Conservation (phyloP, 176 grass and related monocot genomes). For the Ampelocalamus luodianensis region DNA sequence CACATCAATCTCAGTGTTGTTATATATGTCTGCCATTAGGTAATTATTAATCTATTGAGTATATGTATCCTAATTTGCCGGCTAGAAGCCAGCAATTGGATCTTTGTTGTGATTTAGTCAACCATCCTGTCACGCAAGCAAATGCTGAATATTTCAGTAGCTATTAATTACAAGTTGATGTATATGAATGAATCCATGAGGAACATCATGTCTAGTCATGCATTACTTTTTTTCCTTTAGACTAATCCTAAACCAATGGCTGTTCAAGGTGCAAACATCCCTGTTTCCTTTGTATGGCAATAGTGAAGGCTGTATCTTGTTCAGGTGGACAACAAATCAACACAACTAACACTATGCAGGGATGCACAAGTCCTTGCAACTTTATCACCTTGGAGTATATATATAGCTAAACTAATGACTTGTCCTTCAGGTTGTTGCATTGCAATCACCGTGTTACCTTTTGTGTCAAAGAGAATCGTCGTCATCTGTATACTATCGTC, state of each 20-base stretch:
- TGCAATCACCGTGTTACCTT: slow-evolving; percentile 37
- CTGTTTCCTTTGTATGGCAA: background rate
- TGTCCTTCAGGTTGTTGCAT: slow-evolving; percentile 33
- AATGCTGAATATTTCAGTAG: background rate
- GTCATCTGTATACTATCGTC: slow-evolving; percentile 9
- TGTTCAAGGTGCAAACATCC: slow-evolving; percentile 4
- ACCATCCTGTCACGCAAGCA: background rate
- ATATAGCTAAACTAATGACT: background rate
- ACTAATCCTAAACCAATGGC: slow-evolving; percentile 34
- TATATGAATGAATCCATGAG: background rate
- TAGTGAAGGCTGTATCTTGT: slow-evolving; percentile 7
- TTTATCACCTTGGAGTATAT: slow-evolving; percentile 23
- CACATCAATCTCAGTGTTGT: slow-evolving; percentile 5
- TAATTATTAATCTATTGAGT: background rate
- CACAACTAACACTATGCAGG: background rate
- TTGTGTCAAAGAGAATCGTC: slow-evolving; percentile 15
- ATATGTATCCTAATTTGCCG: slow-evolving; percentile 8
- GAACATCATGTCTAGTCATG: slow-evolving; percentile 14
- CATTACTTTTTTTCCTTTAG: background rate
- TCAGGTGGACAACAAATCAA: background rate
- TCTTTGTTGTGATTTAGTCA: slow-evolving; percentile 10
- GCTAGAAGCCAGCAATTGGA: slow-evolving; percentile 19
- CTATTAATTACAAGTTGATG: background rate
- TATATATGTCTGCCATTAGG: background rate
- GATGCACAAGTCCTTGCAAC: slow-evolving; percentile 30